phyloP scores from a whole-genome alignment of 179 eudicot genomes.

The Amaranthus tricolor region DNA sequence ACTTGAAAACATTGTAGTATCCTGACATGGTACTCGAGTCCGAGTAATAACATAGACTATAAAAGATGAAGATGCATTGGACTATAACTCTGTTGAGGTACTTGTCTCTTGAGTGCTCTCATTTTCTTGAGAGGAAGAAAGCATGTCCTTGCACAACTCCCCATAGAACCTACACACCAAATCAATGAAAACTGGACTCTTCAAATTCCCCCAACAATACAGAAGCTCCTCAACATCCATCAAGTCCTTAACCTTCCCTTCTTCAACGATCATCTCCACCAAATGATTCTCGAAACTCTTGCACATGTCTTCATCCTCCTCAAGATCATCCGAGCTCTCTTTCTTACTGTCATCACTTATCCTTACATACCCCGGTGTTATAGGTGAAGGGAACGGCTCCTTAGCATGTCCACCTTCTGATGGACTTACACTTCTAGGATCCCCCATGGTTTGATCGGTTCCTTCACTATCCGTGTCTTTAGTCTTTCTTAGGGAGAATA shows the following conservation, averaged over 20 bases:
- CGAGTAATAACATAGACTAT: too few relatives aligned
- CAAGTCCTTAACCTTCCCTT: slow-evolving; percentile 62
- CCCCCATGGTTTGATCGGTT: slow-evolving; percentile 26
- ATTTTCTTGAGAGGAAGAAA: slow-evolving; percentile 35
- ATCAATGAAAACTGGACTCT: slow-evolving; percentile 60
- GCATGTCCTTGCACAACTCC: slow-evolving; percentile 71
- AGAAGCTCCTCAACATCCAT: slow-evolving; percentile 77
- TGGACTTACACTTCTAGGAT: slow-evolving; percentile 31
- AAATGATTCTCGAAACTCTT: slow-evolving; percentile 68
- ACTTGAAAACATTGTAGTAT: too few relatives aligned
- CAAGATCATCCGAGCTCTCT: slow-evolving; percentile 31
- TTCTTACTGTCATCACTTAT: slow-evolving; percentile 21
- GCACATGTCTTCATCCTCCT: slow-evolving; percentile 56
- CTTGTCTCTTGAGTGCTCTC: slow-evolving; percentile 11
- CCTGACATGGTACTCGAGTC: too few relatives aligned
- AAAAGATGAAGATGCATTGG: neutral
- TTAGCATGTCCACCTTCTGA: slow-evolving; percentile 39
- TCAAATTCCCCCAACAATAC: slow-evolving; percentile 74
- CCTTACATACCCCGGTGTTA: slow-evolving; percentile 54
- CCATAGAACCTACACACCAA: slow-evolving; percentile 86
- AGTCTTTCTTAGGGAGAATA: slow-evolving; percentile 34
- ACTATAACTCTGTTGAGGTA: slow-evolving; percentile 15
- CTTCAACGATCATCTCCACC: slow-evolving; percentile 75
- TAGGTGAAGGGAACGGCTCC: slow-evolving; percentile 57
- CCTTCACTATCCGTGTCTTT: slow-evolving; percentile 51